A percentile compares a stretch with the other conserved stretches of the same genome.
Evolutionary conservation across 2,329 filamentous ascomycete genomes (phyloP).

Genomic region (Fusarium equiseti): DNA sequence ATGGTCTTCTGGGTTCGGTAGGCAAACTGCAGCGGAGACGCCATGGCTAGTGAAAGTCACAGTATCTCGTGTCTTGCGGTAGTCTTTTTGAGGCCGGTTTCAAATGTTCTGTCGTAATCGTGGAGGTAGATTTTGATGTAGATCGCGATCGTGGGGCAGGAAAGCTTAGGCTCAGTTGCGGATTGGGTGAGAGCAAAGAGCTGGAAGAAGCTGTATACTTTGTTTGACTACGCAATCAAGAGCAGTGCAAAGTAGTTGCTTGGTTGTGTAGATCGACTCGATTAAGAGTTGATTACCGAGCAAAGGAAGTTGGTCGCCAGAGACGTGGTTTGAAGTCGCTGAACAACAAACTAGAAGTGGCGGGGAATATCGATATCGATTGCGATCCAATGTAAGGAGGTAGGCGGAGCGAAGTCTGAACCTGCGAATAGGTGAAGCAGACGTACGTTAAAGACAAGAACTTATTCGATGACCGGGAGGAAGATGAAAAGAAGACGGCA

Average conservation of each 20-base stretch:
- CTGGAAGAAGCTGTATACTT: slow-evolving; percentile 14
- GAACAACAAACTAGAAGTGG: slow-evolving; percentile 39
- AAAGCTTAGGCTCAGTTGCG: slow-evolving; percentile 32
- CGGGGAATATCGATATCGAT: slow-evolving; percentile 36
- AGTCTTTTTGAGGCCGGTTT: slow-evolving; percentile 46
- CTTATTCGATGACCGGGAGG: slow-evolving; percentile 50
- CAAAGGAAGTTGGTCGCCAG: slow-evolving; percentile 20
- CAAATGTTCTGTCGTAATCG: slow-evolving; percentile 47
- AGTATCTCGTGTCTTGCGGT: slow-evolving; percentile 58
- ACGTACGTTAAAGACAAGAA: slow-evolving; percentile 49
- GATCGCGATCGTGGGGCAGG: slow-evolving; percentile 38
- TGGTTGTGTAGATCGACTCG: slow-evolving; percentile 18
- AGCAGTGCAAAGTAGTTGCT: slow-evolving; percentile 33
- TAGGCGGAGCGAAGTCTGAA: slow-evolving; percentile 31
- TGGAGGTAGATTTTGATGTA: slow-evolving; percentile 22
- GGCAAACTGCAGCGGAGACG: slow-evolving; percentile 92
- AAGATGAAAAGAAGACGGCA: slow-evolving; percentile 53
- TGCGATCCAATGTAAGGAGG: slow-evolving; percentile 31
- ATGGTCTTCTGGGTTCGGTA: slow-evolving; percentile 98
- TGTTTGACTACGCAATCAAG: slow-evolving; percentile 37
- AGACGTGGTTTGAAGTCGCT: slow-evolving; percentile 17
- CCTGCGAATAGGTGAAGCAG: slow-evolving; percentile 41
- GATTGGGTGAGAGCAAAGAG: slow-evolving; percentile 36
- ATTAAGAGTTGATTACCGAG: slow-evolving; percentile 18
- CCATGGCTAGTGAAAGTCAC: slow-evolving; percentile 96